These are phyloP conservation scores for Clarireedia paspali DNA, from an alignment of 2,329 filamentous ascomycete genomes.

Conservation along the genomic window DNA sequence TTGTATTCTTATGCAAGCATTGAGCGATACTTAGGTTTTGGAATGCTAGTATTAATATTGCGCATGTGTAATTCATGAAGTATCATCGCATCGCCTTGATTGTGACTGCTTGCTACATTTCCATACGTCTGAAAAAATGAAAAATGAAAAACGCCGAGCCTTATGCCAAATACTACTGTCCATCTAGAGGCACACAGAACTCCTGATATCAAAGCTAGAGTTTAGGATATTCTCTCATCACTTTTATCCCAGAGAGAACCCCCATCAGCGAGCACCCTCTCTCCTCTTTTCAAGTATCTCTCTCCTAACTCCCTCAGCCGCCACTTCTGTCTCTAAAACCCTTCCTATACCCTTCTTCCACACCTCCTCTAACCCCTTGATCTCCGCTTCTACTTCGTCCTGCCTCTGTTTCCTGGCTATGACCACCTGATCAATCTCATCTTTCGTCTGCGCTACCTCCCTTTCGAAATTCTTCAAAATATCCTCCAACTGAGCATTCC, in stretches of 20 bases:
- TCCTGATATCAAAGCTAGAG: too few relatives aligned
- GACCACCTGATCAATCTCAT: constrained; percentile 67
- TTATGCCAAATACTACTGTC: not conserved
- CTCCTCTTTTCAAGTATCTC: constrained; percentile 60
- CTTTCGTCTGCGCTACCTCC: constrained; percentile 61
- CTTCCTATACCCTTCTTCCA: constrained; percentile 75
- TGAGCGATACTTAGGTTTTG: constrained; percentile 2
- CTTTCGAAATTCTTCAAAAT: constrained; percentile 62
- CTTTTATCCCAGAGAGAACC: not conserved
- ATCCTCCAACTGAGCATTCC: constrained; percentile 72
- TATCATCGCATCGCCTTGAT: not conserved
- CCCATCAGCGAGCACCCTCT: constrained; percentile 22
- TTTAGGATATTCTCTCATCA: not conserved
- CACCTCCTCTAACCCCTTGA: constrained; percentile 63
- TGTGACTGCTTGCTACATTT: too few relatives aligned
- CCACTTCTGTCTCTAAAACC: constrained; percentile 81
- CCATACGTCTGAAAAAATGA: too few relatives aligned
- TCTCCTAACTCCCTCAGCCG: constrained; percentile 62
- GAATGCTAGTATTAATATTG: constrained; percentile 5
- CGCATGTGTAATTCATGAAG: not conserved
- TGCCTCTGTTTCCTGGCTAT: constrained; percentile 62
- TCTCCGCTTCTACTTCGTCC: constrained; percentile 63
- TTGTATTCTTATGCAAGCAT: constrained; percentile 4
- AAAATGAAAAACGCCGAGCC: too few relatives aligned
- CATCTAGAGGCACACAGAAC: not conserved